Base-by-base conservation (phyloP, 371 early-diverging fungal genomes). In the Zopfochytrium polystomum region DNA sequence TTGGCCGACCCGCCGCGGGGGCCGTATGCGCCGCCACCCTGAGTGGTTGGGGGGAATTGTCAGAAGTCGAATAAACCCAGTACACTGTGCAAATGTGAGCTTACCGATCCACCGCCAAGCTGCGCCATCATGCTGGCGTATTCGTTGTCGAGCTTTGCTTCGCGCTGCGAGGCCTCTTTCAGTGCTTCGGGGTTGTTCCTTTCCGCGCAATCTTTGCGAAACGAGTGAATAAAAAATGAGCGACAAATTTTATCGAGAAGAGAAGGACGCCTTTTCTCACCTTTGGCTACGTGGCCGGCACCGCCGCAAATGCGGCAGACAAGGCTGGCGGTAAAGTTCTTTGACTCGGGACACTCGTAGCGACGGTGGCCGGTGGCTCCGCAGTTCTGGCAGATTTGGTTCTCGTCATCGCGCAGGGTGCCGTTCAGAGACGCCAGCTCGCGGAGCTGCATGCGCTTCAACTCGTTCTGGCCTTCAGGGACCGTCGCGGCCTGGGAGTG, bases 361-460 rank as follows among this genome's bases (percentile, higher is more conserved):
- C 85, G 78, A 52, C 92, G 86, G 78, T 97, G 98, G 6, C 96
- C 70, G 47, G 87, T 66, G 18, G 78, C 86, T 63, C 97, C 98
- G 71, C 98, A 97, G 75, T 95, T 93, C 55, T 85, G 77, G 71
- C 96, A 97, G 0, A 90, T 87, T 68, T 93, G 94, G 62, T 87
- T 89, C 73, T 95, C 95, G 67, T 95, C 96, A 64, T 95, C 95
- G 55, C 96, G 84, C 56, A 95, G 78, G 1, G 95, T 95, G 65
- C 98, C 98, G 76, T 97, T 97, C 51, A 97, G 78, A 30, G 90
- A 88, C 6, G 98, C 98, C 58, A 97, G 74, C 66, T 95, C 95
- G 62, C 95, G 87, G 54, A 97, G 75, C 73, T 97, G 96, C 68
- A 87, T 85, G 51, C 93, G 86, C 71, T 96, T 97, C 54, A 94